Evolutionary conservation across 2,329 filamentous ascomycete genomes (phyloP).

Genomic region (Kalaharituber pfeilii): DNA sequence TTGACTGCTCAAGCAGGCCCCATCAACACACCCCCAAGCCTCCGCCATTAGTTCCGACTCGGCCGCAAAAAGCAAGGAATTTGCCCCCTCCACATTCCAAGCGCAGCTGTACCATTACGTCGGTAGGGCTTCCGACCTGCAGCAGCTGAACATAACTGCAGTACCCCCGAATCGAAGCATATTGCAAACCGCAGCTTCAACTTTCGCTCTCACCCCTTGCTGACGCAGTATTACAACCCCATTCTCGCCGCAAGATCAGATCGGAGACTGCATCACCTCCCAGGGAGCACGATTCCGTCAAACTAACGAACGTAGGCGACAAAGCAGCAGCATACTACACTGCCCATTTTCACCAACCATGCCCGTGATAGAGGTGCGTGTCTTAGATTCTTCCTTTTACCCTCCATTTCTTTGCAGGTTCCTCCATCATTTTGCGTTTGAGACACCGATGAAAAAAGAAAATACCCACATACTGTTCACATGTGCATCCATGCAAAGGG

Average conservation of each 20-base stretch:
- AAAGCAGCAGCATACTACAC: background rate
- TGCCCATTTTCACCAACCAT: background rate
- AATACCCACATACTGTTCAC: background rate
- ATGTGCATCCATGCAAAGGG: too few relatives aligned
- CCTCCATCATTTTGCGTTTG: background rate
- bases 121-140: background rate
- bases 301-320: background rate
- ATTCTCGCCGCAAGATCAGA: too few relatives aligned
- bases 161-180: background rate
- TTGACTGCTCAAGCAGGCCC: background rate
- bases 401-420: background rate
- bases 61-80: background rate
- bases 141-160: background rate
- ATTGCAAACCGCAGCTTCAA: background rate
- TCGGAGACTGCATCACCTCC: too few relatives aligned
- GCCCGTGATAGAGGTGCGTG: constrained; percentile 1
- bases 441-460: too few relatives aligned
- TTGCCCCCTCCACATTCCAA: background rate
- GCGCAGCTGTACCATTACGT: constrained; percentile 1
- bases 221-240: too few relatives aligned
- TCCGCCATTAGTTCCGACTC: background rate
- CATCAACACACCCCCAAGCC: background rate
- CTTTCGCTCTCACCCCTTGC: background rate
- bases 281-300: too few relatives aligned
- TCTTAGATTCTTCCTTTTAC: background rate